Evolutionary conservation across 495 filamentous ascomycete genomes (phyloP), one percentile per base, ranked within the genome.

Genomic region (Talaromyces adpressus): DNA sequence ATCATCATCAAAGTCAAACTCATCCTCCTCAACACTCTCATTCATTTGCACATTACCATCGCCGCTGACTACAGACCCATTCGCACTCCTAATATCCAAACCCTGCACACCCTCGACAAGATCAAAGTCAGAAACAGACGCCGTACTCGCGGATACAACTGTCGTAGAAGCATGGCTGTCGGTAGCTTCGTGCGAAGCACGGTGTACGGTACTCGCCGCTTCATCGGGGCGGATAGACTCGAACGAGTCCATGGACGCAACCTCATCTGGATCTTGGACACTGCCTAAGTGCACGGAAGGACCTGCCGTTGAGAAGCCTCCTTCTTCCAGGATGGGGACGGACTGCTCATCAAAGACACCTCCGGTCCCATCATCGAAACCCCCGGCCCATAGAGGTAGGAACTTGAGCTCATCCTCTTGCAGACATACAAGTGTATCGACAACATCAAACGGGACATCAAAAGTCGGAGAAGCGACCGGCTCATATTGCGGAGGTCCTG

Each of bases 371-470:
- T 85, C 84, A 53, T 85, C 81, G 57, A 78, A 69, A 2, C 83
- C 84, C 4, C 79, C 84, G 0, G 83, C 82, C 79, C 81, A 86
- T 9, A 85, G 65, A 0, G 84, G 83, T 3, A 85, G 71, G 53
- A 74, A 85, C 23, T 75, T 77, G 63, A 70, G 81, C 63, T 87
- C 82, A 6, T 78, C 70, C 0, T 84, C 79, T 2, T 67, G 65
- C 1, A 87, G 71, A 47, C 78, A 80, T 20, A 76, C 73, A 0
- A 87, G 67, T 7, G 74, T 81, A 34, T 81, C 77, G 12, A 72
- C 75, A 0, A 79, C 20, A 0, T 66, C 59, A 34, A 68, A 65
- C 0, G 34, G 32, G 12, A 72, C 64, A 0, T 59, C 65, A 22
- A 59, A 41, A 14, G 41, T 58, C 34, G 9, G 7, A 2, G 8